Evolutionary conservation across 495 filamentous ascomycete genomes (phyloP).

Genomic region (Articulospora tetracladia): DNA sequence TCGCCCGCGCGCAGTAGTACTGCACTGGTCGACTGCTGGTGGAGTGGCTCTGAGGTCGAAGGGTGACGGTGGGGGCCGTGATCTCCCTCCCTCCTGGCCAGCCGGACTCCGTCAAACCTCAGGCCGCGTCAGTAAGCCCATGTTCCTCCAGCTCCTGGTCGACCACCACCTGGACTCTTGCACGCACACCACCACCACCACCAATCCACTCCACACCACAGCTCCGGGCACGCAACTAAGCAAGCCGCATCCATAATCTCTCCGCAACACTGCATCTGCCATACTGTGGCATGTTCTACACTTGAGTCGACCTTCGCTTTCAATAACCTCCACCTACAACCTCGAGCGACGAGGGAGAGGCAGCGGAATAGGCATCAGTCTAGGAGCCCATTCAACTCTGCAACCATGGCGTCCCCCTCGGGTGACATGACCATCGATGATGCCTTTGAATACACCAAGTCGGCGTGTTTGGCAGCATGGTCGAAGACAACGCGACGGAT

Average conservation of each 20-base stretch:
- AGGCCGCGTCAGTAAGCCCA: neutral
- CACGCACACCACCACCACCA: no score
- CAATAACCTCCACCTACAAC: neutral
- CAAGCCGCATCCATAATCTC: neutral
- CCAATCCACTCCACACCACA: no score
- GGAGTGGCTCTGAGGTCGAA: no score
- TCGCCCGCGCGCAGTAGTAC: no score
- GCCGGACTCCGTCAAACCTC: no score
- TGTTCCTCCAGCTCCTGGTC: neutral
- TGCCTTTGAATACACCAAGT: slow-evolving; percentile 24
- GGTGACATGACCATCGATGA: slow-evolving; percentile 27
- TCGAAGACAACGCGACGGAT: slow-evolving; percentile 31
- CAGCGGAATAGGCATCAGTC: neutral
- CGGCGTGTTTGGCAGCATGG: slow-evolving; percentile 25
- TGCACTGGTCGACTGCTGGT: no score
- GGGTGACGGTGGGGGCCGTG: no score
- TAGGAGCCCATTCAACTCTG: neutral
- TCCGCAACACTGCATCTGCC: neutral
- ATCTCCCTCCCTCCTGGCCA: no score
- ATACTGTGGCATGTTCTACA: neutral
- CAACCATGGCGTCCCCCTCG: slow-evolving; percentile 13
- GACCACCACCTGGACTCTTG: no score
- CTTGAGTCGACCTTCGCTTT: neutral
- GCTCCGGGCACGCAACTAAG: no score
- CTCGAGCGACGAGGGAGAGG: neutral